Evolutionary conservation across 1,139 yeast species (phyloP), one percentile per base, ranked within the genome.

Genomic region (Hyphopichia wangnamkhiaoensis): DNA sequence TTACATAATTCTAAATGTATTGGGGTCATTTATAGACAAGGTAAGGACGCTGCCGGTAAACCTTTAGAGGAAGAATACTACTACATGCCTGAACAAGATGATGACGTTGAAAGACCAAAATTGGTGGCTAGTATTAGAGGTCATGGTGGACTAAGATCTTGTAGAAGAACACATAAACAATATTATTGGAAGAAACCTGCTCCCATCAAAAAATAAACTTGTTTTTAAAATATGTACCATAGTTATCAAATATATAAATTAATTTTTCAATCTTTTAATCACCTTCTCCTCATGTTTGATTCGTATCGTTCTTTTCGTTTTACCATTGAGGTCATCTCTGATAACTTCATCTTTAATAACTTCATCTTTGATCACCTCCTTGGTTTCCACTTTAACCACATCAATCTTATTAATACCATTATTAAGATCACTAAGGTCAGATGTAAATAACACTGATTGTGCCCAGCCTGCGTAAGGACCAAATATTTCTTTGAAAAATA

Each of bases 381-480:
- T 26, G 29, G 12, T 10, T 26, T 26, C 29, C 25, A 12, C 12
- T 7, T 21, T 21, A 7, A 5, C 40, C 34, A 34, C 45, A 42
- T n/a, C 45, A 39, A 5, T 34, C 33, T 42, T 61, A 34, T 79
- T 75, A 9, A 76, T 60, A 2, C 89, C 91, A 49, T 79, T 78
- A 42, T 80, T 74, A 43, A 83, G 66, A 49, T 81, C 84, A 30
- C 68, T 58, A 43, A 91, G 71, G 56, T 90, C 97, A 6, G 91
- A 88, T 0, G 97, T 84, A 63, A 91, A 93, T 43, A 91, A 70
- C 10, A 91, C 91, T 13, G 93, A 84, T 54, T 91, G 98, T 0
- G 98, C 98, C 98, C 98, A 93, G 0, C 98, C 98, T 4, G 98
- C 97, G 58, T 86, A 85, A 0, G 78, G 76, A 0, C 97, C 97